These are phyloP conservation scores for Fusarium nematophilum DNA, from an alignment of 2,329 filamentous ascomycete species.

Conservation along the genomic window DNA sequence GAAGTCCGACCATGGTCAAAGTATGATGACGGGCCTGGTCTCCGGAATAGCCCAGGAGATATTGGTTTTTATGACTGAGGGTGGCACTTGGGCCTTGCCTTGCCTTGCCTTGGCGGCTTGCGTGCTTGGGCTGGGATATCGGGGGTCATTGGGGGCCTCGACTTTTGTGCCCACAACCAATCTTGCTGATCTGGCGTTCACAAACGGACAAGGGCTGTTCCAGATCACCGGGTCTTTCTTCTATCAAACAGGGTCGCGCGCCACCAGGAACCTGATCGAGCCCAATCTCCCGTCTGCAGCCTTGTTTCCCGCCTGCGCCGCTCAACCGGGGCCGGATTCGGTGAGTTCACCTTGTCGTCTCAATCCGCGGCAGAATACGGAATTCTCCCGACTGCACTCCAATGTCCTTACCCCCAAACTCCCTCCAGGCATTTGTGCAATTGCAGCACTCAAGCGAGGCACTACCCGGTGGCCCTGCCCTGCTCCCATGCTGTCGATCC, in stretches of 20 bases:
- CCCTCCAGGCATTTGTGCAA: conserved; percentile 16
- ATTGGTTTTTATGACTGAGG: not conserved
- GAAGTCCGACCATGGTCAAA: conserved; percentile 2
- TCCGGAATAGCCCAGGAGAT: conserved; percentile 5
- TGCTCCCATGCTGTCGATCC: conserved; percentile 39
- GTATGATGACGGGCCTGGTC: conserved; percentile 4
- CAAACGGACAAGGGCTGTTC: conserved; percentile 41
- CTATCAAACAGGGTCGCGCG: conserved; percentile 23
- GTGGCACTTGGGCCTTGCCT: conserved; percentile 5
- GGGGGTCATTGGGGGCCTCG: conserved; percentile 17
- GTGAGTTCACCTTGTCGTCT: conserved; percentile 39
- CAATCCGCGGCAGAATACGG: conserved; percentile 14
- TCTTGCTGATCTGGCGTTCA: conserved; percentile 40
- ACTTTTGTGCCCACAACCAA: conserved; percentile 34
- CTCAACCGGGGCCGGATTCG: conserved; percentile 26
- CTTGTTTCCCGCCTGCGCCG: conserved; percentile 33
- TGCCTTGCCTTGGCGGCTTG: conserved; percentile 2
- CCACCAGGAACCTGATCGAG: conserved; percentile 32
- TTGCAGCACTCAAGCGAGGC: conserved; percentile 24
- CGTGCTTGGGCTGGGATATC: conserved; percentile 17
- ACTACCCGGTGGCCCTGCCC: conserved; percentile 21
- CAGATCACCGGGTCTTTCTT: conserved; percentile 45
- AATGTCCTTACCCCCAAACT: too few relatives aligned
- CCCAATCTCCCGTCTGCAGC: conserved; percentile 41
- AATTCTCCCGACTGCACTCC: not conserved